Base-by-base conservation (phyloP, 352 stramenopile species). In the Phytophthora sansomeana region DNA sequence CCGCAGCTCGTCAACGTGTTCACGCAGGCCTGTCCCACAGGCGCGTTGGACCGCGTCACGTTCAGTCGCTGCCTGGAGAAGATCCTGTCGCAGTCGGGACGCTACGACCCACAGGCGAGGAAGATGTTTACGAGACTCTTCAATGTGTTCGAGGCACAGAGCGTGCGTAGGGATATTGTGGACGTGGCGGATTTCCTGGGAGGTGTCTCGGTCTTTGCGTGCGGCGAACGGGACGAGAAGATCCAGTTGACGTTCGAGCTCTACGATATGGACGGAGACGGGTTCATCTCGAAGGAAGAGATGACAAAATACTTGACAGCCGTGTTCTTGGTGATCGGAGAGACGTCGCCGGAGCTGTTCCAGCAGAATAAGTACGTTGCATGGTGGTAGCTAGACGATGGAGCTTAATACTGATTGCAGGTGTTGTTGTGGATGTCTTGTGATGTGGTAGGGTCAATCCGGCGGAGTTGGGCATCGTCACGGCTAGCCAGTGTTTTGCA, bases 301-400 rank as follows among this genome's bases (percentile, higher is more conserved):
- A 96, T 97, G 89, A 86, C 77, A 10, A 95, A 88, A 51, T 97
- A 97, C 67, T 74, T 97, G 46, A 91, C 87, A 16, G 81, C 83
- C 3, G 84, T 96, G 5, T 96, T 95, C 51, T 67, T 85, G n/a
- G 85, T 96, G 10, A 90, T 97, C 36, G 78, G 77, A 29, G 74
- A 87, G 39, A 81, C 80, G 13, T 83, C 82, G 2, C 84, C 86
- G 0, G 77, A 91, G 55, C 77, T 92, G 5, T 95, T 95, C 54
- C 67, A 87, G 33, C 71, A 87, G 32, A 87, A 93, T 52, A 77
- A 80, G 83, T 93, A 48, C 24, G 81, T 73, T 64, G 24, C 1
- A 28, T 24, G 39, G 39, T 26, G 36, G 5, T 42, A 6, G 36
- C 16, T 8, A 41, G 16, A 3, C 13, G 26, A 16, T 11, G 26